phyloP scores from a whole-genome alignment of 441 rosid genomes.

The Raphanus hybrid region DNA sequence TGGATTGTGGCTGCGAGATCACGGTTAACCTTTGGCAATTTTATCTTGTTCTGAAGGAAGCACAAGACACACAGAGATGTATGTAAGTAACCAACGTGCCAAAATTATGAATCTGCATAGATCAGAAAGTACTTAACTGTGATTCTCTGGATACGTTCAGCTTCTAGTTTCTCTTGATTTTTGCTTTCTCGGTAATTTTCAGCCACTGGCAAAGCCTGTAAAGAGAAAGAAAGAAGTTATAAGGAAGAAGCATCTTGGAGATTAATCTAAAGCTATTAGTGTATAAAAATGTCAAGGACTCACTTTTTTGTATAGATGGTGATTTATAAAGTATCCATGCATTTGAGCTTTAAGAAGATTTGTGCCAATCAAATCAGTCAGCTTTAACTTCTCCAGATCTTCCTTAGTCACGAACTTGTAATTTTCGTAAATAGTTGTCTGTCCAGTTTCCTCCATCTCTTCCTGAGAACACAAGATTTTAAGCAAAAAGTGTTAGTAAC shows the following conservation, averaged over 20 bases:
- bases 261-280: constrained; percentile 7
- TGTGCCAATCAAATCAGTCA: constrained; percentile 84
- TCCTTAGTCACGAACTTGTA: constrained; percentile 87
- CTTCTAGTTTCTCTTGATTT: too few species aligned
- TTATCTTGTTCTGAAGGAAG: too few species aligned
- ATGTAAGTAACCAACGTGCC: too few species aligned
- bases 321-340: constrained; percentile 85
- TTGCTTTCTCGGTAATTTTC: too few species aligned
- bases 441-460: constrained; percentile 89
- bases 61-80: too few species aligned
- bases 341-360: constrained; percentile 56
- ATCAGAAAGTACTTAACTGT: too few species aligned
- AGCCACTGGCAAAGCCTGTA: too few species aligned
- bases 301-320: constrained; percentile 77
- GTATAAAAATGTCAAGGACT: constrained; percentile 16
- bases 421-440: constrained; percentile 79
- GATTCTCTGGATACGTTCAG: too few species aligned
- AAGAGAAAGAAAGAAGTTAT: too few species aligned
- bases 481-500: constrained; percentile 6
- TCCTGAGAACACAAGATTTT: constrained; percentile 54
- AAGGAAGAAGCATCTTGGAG: background rate
- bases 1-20: too few species aligned
- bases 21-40: too few species aligned
- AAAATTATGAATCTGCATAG: too few species aligned
- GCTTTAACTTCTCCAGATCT: constrained; percentile 79